Conservation (phyloP, 1,139 yeast species). For the Kluyveromyces marxianus region DNA sequence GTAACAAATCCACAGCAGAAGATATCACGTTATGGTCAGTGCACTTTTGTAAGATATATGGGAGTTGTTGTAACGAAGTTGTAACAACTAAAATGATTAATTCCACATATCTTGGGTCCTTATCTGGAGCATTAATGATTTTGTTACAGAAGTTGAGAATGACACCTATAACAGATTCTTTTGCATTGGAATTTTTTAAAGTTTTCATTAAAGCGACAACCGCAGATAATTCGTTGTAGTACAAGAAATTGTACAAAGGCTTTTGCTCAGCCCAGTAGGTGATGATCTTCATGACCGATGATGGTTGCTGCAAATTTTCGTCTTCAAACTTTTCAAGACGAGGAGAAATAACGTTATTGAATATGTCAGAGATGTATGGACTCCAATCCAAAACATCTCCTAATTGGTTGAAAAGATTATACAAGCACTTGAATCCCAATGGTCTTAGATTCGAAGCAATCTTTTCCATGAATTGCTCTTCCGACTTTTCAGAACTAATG, state of each 20-base stretch:
- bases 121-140: conserved; percentile 36
- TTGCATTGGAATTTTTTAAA: conserved; percentile 48
- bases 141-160: conserved; percentile 52
- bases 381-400: conserved; percentile 52
- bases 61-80: conserved; percentile 45
- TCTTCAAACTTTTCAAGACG: conserved; percentile 58
- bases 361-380: conserved; percentile 44
- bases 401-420: conserved; percentile 41
- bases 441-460: conserved; percentile 52
- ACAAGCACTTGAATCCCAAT: conserved; percentile 51
- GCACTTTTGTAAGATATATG: conserved; percentile 39
- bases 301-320: conserved; percentile 78
- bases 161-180: conserved; percentile 54
- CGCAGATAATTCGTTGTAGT: conserved; percentile 50
- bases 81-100: conserved; percentile 51
- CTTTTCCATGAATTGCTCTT: conserved; percentile 32
- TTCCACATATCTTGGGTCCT: conserved; percentile 40
- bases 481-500: conserved; percentile 31
- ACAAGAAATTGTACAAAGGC: conserved; percentile 45
- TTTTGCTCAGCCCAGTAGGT: conserved; percentile 51
- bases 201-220: conserved; percentile 49
- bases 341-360: conserved; percentile 50
- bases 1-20: conserved; percentile 44
- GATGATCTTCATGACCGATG: conserved; percentile 67
- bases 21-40: conserved; percentile 45